phyloP scores from a whole-genome alignment of 1,284 basidiomycete genomes.

The Fomitiporia mediterranea region DNA sequence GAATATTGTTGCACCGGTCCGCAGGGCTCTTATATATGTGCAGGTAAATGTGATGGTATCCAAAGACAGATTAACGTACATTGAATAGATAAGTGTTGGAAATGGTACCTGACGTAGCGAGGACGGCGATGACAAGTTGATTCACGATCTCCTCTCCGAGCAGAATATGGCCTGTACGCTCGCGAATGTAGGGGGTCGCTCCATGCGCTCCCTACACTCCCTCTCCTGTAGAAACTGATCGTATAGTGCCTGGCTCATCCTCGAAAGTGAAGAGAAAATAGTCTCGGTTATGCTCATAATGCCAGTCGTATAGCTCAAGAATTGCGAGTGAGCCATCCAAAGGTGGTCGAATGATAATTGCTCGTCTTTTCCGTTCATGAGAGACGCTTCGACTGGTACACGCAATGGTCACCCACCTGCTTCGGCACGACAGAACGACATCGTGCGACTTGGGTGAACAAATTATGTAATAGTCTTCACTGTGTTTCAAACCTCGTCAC shows the following conservation, averaged over 20 bases:
- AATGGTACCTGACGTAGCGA: constrained; percentile 25
- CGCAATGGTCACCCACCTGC: too few species aligned
- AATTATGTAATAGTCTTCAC: too few species aligned
- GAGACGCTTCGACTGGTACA: too few species aligned
- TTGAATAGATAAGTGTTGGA: neutral
- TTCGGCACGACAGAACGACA: too few species aligned
- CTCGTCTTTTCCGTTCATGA: too few species aligned
- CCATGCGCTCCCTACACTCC: constrained; percentile 24
- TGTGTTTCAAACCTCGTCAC: too few species aligned
- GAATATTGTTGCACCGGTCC: constrained; percentile 17
- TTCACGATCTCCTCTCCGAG: neutral
- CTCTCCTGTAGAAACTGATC: constrained; percentile 27
- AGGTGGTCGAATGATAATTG: too few species aligned
- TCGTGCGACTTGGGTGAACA: too few species aligned
- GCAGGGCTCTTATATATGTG: constrained; percentile 16
- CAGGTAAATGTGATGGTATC: constrained; percentile 19
- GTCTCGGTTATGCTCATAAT: constrained; percentile 30
- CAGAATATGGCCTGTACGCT: neutral
- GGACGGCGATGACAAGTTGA: constrained; percentile 21
- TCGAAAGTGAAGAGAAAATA: constrained; percentile 34
- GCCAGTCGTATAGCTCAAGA: constrained; percentile 34
- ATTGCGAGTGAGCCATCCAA: constrained; percentile 32
- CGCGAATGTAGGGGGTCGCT: constrained; percentile 18
- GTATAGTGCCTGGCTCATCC: neutral
- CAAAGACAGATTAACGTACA: neutral